Percentiles rank a stretch among this genome's conserved stretches.
phyloP scores from a whole-genome alignment of 495 filamentous ascomycete species.

The Cercophora samala region DNA sequence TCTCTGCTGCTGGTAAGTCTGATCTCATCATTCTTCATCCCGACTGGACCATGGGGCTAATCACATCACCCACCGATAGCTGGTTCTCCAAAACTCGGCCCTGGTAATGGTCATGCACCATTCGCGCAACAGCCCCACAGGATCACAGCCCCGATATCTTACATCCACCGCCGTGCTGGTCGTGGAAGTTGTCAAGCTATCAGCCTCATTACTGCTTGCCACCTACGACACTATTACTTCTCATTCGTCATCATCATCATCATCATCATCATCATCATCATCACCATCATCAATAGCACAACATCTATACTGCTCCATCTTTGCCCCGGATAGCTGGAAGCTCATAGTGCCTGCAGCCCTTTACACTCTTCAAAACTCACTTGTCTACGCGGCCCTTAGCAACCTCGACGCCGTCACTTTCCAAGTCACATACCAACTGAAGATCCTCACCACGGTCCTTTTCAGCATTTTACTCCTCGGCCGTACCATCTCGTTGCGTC shows the following conservation, averaged over 20 bases:
- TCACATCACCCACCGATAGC: conserved; percentile 34
- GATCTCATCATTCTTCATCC: not conserved
- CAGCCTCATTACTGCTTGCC: conserved; percentile 56
- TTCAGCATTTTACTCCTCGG: conserved; percentile 61
- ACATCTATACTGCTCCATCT: conserved; percentile 55
- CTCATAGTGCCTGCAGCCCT: conserved; percentile 65
- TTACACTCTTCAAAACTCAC: conserved; percentile 66
- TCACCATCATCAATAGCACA: conserved; percentile 56
- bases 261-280: conserved; percentile 55
- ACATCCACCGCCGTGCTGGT: conserved; percentile 73
- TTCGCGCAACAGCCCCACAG: conserved; percentile 63
- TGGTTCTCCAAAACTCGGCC: conserved; percentile 55
- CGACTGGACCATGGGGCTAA: conserved; percentile 13
- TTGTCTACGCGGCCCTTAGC: conserved; percentile 68
- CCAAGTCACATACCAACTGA: conserved; percentile 70
- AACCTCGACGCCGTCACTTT: conserved; percentile 68
- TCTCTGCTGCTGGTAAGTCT: conserved; percentile 20
- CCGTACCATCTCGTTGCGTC: conserved; percentile 52
- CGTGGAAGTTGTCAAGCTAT: conserved; percentile 68
- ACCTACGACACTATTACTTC: conserved; percentile 42
- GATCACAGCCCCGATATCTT: conserved; percentile 61
- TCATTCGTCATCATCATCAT: conserved; percentile 55
- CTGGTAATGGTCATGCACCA: conserved; percentile 64
- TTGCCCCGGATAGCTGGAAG: conserved; percentile 72
- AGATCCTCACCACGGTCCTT: conserved; percentile 64